These are phyloP conservation scores for Phytophthora sojae DNA, from an alignment of 352 stramenopile species.

Conservation along the genomic window DNA sequence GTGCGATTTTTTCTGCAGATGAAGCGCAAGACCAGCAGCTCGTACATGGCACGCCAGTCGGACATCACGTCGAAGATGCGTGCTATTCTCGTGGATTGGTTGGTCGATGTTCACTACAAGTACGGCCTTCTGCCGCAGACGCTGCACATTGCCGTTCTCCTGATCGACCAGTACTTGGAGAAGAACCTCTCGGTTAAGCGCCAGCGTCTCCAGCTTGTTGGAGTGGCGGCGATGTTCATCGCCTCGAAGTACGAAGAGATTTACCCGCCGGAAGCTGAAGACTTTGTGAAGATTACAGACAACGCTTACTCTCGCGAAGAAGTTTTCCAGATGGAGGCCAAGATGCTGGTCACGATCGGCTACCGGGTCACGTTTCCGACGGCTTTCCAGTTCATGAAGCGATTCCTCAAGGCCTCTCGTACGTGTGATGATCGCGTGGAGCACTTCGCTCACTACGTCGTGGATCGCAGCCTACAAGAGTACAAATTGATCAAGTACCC, in stretches of 20 bases:
- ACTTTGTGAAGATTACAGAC: constrained; percentile 98
- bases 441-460: constrained; percentile 97
- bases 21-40: constrained; percentile 61
- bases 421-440: constrained; percentile 78
- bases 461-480: constrained; percentile 98
- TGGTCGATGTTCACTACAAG: constrained; percentile 94
- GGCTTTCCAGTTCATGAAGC: constrained; percentile 87
- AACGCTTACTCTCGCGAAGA: constrained; percentile 92
- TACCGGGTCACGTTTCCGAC: constrained; percentile 89
- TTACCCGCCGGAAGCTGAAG: constrained; percentile 92
- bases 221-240: constrained; percentile 96
- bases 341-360: constrained; percentile 72
- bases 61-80: constrained; percentile 99
- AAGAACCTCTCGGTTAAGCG: constrained; percentile 76
- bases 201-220: constrained; percentile 95
- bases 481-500: constrained; percentile 98
- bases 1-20: constrained; percentile 45
- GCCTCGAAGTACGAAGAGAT: constrained; percentile 99
- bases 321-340: constrained; percentile 85
- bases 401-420: constrained; percentile 86
- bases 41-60: constrained; percentile 90
- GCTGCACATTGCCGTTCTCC: constrained; percentile 84
- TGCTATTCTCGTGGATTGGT: constrained; percentile 99
- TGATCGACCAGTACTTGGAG: constrained; percentile 86
- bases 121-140: constrained; percentile 83